Evolutionary conservation across 2,329 filamentous ascomycete genomes (phyloP).

Genomic region (Fusarium piperis): DNA sequence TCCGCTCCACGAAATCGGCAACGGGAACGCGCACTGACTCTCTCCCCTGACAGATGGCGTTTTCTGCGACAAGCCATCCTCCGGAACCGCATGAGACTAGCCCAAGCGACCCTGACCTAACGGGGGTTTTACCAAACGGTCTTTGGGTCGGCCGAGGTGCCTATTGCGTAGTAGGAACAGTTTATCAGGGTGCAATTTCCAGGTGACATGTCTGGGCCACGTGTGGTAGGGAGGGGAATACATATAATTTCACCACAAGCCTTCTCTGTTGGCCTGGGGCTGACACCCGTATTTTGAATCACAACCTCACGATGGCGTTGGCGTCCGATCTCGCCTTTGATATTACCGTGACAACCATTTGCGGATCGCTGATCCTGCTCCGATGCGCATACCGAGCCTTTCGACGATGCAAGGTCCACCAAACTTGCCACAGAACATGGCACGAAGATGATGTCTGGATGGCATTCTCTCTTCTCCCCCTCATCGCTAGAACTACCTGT

Average conservation of each 20-base stretch:
- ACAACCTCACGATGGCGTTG: constrained; percentile 14
- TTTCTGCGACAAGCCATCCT: not conserved
- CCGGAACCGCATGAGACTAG: not conserved
- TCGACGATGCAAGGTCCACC: constrained; percentile 34
- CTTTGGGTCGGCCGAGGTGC: constrained; percentile 15
- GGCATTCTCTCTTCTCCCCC: constrained; percentile 41
- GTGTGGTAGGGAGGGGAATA: constrained; percentile 30
- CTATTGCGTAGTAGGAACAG: not conserved
- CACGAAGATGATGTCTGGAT: constrained; percentile 43
- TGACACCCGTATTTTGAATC: not conserved
- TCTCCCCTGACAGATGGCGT: not conserved
- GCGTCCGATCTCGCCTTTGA: constrained; percentile 35
- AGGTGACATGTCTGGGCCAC: not conserved
- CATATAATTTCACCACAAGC: constrained; percentile 29
- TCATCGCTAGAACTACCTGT: constrained; percentile 35
- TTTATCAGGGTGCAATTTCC: not conserved
- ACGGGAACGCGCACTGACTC: not conserved
- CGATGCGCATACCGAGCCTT: constrained; percentile 40
- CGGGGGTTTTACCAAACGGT: not conserved
- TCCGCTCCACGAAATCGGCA: not conserved
- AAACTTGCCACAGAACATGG: constrained; percentile 41
- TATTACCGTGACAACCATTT: constrained; percentile 37
- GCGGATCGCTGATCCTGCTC: constrained; percentile 36
- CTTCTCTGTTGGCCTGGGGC: not conserved
- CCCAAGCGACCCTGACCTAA: not conserved